phyloP scores from a whole-genome alignment of 768 basidiomycete species.

The Pleurotus platypus region DNA sequence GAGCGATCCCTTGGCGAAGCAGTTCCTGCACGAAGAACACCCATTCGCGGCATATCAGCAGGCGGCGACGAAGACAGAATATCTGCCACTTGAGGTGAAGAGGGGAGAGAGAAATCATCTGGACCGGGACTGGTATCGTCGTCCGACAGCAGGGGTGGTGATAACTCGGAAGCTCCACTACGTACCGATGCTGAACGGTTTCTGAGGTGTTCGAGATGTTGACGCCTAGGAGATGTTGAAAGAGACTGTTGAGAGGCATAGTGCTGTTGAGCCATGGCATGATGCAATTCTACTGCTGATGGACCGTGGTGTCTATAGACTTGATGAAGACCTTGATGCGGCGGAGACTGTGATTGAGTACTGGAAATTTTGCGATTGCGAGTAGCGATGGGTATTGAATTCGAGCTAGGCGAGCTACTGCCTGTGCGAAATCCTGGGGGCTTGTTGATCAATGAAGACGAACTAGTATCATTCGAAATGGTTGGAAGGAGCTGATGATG shows the following conservation, averaged over 20 bases:
- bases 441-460: conserved; percentile 15
- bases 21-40: conserved; percentile 13
- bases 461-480: conserved; percentile 14
- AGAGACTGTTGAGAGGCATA: conserved; percentile 18
- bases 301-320: conserved; percentile 25
- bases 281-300: conserved; percentile 47
- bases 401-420: not conserved
- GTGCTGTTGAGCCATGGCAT: conserved; percentile 33
- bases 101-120: not conserved
- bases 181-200: conserved; percentile 17
- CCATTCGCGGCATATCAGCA: conserved; percentile 23
- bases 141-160: not conserved
- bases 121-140: not conserved
- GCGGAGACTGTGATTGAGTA: conserved; percentile 13
- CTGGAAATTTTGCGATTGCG: conserved; percentile 10
- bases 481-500: conserved; percentile 23
- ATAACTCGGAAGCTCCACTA: conserved; percentile 10
- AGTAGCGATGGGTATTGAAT: not conserved
- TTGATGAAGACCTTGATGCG: conserved; percentile 22
- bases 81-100: not conserved
- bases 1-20: conserved; percentile 24
- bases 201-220: conserved; percentile 15
- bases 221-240: conserved; percentile 10
- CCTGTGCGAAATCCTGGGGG: conserved; percentile 5
- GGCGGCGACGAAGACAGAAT: conserved; percentile 10